Evolutionary conservation across 768 basidiomycete genomes (phyloP).

Genomic region (Pluteus cervinus): DNA sequence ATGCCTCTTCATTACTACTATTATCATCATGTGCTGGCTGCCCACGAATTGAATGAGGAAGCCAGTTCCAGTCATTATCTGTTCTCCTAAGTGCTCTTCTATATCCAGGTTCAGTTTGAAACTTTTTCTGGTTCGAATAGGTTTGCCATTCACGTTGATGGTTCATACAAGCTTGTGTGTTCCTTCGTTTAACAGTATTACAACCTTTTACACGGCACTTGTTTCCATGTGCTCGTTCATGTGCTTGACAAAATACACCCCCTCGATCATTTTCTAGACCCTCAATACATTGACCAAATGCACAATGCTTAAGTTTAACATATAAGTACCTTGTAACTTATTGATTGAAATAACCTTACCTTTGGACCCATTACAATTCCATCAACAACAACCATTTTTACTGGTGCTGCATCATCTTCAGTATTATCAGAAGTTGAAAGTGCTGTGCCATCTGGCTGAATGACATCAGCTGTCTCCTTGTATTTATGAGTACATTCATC

Average conservation of each 20-base stretch:
- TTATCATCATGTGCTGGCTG: slow-evolving; percentile 1
- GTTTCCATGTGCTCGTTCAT: slow-evolving; percentile 1
- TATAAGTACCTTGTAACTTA: neutral
- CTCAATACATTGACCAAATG: neutral
- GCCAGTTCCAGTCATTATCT: neutral
- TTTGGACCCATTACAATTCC: slow-evolving; percentile 1
- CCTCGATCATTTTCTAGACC: neutral
- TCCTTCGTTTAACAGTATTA: neutral
- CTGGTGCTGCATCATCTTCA: neutral
- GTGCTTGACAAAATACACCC: slow-evolving; percentile 2
- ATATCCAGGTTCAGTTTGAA: neutral
- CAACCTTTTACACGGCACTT: neutral
- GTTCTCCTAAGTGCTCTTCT: neutral
- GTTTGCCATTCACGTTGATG: slow-evolving; percentile 1
- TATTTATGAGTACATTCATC: slow-evolving; percentile 8
- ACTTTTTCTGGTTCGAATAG: neutral
- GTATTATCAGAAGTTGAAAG: neutral
- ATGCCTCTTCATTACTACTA: neutral
- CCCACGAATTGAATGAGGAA: neutral
- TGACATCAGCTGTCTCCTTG: slow-evolving; percentile 6
- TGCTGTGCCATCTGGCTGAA: neutral
- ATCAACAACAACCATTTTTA: slow-evolving; percentile 3
- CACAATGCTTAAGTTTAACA: slow-evolving; percentile 2
- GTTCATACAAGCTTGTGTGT: neutral
- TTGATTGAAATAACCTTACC: neutral